Evolutionary conservation across 306 rosid species (phyloP), one percentile per base, ranked within the genome.

Genomic region (Sicyos edulis): DNA sequence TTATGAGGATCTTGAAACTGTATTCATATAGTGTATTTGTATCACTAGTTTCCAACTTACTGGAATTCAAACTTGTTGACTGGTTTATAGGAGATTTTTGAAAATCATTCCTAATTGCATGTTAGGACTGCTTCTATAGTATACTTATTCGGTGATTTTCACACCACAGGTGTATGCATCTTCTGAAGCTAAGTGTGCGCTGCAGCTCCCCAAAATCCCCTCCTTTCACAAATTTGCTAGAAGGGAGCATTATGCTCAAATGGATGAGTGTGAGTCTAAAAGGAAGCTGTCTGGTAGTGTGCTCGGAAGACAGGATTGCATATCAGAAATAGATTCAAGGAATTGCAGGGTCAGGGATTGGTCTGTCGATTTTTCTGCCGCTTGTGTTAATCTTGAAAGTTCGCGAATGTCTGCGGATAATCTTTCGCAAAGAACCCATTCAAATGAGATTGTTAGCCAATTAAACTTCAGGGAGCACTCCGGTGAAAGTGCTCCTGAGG

Each of bases 161-260:
- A 72, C 71, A 32, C 67, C 80, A 81, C 81, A 95, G 99, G 99
- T 96, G 63, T 91, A 91, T 86, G 92, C 99, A 47, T 88, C 96
- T 79, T 87, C 96, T 17, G 99, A 95, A 84, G 92, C 91, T 83
- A 91, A 91, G 83, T 71, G 87, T 77, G 74, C 80, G 71, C 74
- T 89, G 76, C 97, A 95, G 79, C 97, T 95, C 79, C 99, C 99
- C 4, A 95, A 91, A 90, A 95, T 95, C 82, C 99, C 97, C 10
- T 95, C 99, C 37, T 95, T 95, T 79, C 95, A 91, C 68, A 95
- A 91, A 82, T 95, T 95, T 89, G 95, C 96, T 78, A 83, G 86
- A 85, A 81, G 91, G 62, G 99, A 87, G 73, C 91, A 90, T 51
- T 81, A 78, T 78, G 76, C 90, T 52, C 91, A 82, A 80, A 79